These are phyloP conservation scores for Solanum paucissectum DNA, from an alignment of 257 asterid genomes.

Conservation along the genomic window DNA sequence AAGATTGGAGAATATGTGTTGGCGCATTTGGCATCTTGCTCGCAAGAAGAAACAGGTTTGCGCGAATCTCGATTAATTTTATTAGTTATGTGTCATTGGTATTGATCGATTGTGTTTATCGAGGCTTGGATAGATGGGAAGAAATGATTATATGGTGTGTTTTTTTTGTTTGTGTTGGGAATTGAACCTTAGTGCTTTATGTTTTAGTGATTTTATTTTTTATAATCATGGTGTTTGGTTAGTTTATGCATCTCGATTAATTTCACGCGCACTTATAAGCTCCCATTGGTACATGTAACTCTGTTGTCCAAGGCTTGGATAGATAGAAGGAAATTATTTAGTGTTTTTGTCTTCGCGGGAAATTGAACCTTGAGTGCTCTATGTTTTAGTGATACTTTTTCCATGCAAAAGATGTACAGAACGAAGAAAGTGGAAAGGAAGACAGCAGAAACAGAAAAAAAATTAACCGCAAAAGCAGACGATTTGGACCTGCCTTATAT, in stretches of 20 bases:
- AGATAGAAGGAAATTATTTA: not conserved
- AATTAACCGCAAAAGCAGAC: too few species aligned
- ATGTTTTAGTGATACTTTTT: not conserved
- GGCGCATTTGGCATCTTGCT: conserved; percentile 90
- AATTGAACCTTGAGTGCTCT: not conserved
- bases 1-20: conserved; percentile 82
- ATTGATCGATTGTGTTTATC: not conserved
- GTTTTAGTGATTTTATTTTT: not conserved
- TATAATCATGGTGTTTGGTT: not conserved
- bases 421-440: too few species aligned
- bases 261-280: not conserved
- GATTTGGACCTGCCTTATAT: too few species aligned
- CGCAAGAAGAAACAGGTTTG: conserved; percentile 76
- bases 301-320: not conserved
- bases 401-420: not conserved
- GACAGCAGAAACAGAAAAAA: too few species aligned
- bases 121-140: not conserved
- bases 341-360: not conserved
- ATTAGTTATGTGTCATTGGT: not conserved
- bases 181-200: not conserved
- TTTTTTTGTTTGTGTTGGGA: not conserved
- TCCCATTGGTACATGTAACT: not conserved
- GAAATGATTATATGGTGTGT: not conserved
- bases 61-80: not conserved
- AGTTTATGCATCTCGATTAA: not conserved